Evolutionary conservation across 805 yeast genomes (phyloP).

Genomic region (Hanseniaspora mollemarum): DNA sequence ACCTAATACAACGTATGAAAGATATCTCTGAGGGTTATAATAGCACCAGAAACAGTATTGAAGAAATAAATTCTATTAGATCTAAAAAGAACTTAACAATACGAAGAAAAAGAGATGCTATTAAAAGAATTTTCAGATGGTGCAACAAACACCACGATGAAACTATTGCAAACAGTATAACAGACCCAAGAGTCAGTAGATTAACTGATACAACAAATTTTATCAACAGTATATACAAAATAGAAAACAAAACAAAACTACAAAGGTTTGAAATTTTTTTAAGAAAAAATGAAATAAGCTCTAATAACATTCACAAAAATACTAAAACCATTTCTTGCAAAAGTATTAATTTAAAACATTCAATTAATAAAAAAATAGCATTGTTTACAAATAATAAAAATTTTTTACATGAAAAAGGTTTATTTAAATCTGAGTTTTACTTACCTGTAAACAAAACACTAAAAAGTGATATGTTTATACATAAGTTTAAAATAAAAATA

Average conservation of each 20-base stretch:
- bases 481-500: no score
- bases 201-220: not conserved
- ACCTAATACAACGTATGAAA: no score
- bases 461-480: not conserved
- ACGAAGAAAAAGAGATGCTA: not conserved
- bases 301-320: not conserved
- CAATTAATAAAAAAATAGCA: not conserved
- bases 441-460: not conserved
- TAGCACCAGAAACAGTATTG: not conserved
- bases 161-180: not conserved
- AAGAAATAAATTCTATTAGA: not conserved
- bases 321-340: not conserved
- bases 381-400: not conserved
- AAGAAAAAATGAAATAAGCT: no score
- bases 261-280: no score
- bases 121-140: constrained; percentile 6
- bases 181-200: not conserved
- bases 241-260: not conserved
- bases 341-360: no score
- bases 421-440: not conserved
- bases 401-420: not conserved
- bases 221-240: not conserved
- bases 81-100: not conserved
- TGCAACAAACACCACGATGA: not conserved
- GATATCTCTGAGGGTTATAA: not conserved